These are phyloP conservation scores for Albatrellus sp. DNA, from an alignment of 1,284 basidiomycete species.

Conservation along the genomic window DNA sequence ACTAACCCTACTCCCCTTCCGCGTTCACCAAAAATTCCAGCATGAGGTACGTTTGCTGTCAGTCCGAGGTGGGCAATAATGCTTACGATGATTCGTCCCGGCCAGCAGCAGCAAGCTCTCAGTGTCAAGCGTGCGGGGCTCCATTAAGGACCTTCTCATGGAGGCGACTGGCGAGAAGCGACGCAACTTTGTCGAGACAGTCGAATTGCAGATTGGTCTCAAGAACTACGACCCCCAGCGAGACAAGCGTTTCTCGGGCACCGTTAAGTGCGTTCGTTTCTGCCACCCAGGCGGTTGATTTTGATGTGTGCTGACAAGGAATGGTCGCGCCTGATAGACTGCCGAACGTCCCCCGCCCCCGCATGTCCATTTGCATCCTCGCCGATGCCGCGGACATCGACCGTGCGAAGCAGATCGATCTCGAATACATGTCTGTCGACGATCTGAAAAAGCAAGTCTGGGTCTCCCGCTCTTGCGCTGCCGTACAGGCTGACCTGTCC, in stretches of 20 bases:
- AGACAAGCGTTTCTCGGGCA: constrained; percentile 96
- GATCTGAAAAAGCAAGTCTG: constrained; percentile 88
- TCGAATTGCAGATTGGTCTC: constrained; percentile 93
- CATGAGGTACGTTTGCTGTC: constrained; percentile 11
- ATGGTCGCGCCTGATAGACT: constrained; percentile 40
- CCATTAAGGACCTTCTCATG: constrained; percentile 75
- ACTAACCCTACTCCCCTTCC: background rate
- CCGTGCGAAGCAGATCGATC: constrained; percentile 93
- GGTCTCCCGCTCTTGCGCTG: background rate
- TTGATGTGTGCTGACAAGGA: background rate
- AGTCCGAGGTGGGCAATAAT: background rate
- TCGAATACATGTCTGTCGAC: constrained; percentile 99
- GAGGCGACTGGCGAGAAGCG: constrained; percentile 74
- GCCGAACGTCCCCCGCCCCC: constrained; percentile 92
- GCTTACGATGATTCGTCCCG: too few species aligned
- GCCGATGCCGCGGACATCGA: constrained; percentile 99
- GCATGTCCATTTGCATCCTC: constrained; percentile 99
- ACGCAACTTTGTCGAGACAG: constrained; percentile 86
- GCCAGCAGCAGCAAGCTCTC: constrained; percentile 59
- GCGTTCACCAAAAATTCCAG: constrained; percentile 6
- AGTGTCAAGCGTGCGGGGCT: constrained; percentile 98
- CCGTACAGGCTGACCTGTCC: background rate
- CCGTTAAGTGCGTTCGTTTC: constrained; percentile 64
- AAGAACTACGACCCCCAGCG: constrained; percentile 98
- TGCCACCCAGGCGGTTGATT: background rate